These are phyloP conservation scores for Malus hybrid DNA, from an alignment of 331 rosid species.

Conservation along the genomic window DNA sequence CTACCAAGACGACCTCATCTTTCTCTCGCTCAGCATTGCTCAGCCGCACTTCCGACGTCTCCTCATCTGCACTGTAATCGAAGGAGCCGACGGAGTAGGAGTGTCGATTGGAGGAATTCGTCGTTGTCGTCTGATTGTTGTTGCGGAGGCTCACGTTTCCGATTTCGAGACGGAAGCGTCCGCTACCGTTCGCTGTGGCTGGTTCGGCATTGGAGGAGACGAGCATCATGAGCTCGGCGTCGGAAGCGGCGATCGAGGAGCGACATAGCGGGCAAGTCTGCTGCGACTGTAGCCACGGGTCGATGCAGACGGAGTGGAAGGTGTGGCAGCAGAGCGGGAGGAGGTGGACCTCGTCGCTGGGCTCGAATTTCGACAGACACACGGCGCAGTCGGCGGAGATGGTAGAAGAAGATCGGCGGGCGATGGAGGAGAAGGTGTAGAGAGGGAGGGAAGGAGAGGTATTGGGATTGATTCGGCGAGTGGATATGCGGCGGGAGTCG, in stretches of 20 bases:
- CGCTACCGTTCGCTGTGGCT: background rate
- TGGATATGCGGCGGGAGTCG: conserved; percentile 14
- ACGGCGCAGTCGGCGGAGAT: conserved; percentile 60
- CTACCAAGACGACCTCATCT: conserved; percentile 19
- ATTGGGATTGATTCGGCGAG: conserved; percentile 50
- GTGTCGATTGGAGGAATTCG: background rate
- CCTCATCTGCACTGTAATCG: conserved; percentile 56
- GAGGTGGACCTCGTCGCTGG: conserved; percentile 30
- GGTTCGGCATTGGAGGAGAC: background rate
- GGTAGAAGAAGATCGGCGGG: conserved; percentile 41
- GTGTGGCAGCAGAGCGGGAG: conserved; percentile 41
- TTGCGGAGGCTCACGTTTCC: conserved; percentile 28
- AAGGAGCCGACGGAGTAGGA: conserved; percentile 63
- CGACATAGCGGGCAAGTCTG: conserved; percentile 41
- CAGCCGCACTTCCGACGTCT: conserved; percentile 39
- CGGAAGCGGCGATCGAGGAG: conserved; percentile 19
- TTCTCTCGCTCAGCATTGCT: conserved; percentile 36
- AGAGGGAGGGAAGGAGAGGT: conserved; percentile 55
- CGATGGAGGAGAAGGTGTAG: conserved; percentile 57
- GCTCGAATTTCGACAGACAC: conserved; percentile 36
- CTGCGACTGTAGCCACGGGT: conserved; percentile 33
- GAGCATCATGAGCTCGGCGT: conserved; percentile 13
- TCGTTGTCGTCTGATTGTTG: background rate
- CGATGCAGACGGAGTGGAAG: conserved; percentile 36
- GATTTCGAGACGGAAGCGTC: conserved; percentile 22